Conservation (phyloP, 1,139 yeast genomes). For the Arxiozyma heterogenica region DNA sequence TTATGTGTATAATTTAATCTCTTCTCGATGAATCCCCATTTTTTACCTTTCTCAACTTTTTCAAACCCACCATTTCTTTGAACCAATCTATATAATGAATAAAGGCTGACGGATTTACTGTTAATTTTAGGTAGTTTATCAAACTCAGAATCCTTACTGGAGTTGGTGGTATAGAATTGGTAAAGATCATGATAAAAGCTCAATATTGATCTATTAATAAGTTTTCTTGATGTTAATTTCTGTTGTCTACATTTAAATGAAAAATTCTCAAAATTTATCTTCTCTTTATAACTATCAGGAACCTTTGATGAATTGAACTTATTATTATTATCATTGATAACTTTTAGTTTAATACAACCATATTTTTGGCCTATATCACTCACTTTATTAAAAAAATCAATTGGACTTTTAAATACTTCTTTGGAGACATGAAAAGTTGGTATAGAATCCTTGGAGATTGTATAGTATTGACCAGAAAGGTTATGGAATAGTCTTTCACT, state of each 20-base stretch:
- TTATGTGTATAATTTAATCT: background rate
- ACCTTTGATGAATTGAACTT: background rate
- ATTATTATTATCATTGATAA: background rate
- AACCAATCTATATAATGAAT: conserved; percentile 43
- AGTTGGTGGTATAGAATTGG: conserved; percentile 27
- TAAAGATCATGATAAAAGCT: conserved; percentile 32
- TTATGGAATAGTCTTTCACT: conserved; percentile 8
- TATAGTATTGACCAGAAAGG: conserved; percentile 14
- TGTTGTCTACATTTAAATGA: conserved; percentile 52
- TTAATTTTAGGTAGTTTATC: conserved; percentile 46
- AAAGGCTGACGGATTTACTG: conserved; percentile 48
- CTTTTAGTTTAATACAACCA: conserved; percentile 64
- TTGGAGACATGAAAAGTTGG: conserved; percentile 42
- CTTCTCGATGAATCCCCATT: conserved; percentile 63
- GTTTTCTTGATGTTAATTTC: conserved; percentile 34
- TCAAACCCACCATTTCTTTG: conserved; percentile 50
- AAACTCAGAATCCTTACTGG: conserved; percentile 15
- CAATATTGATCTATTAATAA: conserved; percentile 29
- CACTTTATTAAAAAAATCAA: conserved; percentile 42
- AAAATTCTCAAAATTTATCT: conserved; percentile 43
- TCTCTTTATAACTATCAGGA: background rate
- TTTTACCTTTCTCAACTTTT: conserved; percentile 44
- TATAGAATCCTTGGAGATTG: conserved; percentile 14
- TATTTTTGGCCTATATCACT: conserved; percentile 39
- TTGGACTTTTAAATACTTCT: conserved; percentile 37